Conservation (phyloP, 345 rosid genomes). For the Populus ilicifolia region DNA sequence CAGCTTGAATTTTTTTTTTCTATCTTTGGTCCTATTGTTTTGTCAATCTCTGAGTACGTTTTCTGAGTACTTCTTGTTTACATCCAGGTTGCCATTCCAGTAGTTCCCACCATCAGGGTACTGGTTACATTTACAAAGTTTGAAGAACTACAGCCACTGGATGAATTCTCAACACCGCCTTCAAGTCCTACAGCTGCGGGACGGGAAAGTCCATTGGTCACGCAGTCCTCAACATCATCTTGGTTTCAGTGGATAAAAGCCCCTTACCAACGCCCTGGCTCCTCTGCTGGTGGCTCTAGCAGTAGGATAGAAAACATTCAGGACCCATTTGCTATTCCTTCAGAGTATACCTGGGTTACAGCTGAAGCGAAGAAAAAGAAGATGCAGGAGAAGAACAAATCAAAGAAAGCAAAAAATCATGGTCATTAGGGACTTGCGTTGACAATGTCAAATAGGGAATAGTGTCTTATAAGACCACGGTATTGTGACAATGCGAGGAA, state of each 20-base stretch:
- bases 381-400: conserved; percentile 83
- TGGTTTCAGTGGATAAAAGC: conserved; percentile 97
- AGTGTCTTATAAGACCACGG: conserved; percentile 26
- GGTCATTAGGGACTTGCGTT: conserved; percentile 11
- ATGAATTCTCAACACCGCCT: conserved; percentile 87
- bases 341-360: conserved; percentile 72
- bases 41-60: background rate
- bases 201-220: conserved; percentile 56
- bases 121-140: conserved; percentile 87
- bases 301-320: conserved; percentile 52
- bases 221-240: conserved; percentile 50
- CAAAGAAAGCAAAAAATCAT: conserved; percentile 57
- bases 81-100: conserved; percentile 91
- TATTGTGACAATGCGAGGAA: conserved; percentile 19
- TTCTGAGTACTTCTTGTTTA: background rate
- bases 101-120: conserved; percentile 88
- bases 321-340: conserved; percentile 78
- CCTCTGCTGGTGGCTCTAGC: conserved; percentile 43
- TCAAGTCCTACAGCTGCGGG: conserved; percentile 68
- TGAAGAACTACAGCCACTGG: conserved; percentile 75
- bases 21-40: background rate
- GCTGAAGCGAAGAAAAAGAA: conserved; percentile 85
- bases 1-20: background rate
- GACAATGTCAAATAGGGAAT: conserved; percentile 20
- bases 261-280: conserved; percentile 54